phyloP scores from a whole-genome alignment of 2,329 filamentous ascomycete genomes.

The Xylaria digitata region DNA sequence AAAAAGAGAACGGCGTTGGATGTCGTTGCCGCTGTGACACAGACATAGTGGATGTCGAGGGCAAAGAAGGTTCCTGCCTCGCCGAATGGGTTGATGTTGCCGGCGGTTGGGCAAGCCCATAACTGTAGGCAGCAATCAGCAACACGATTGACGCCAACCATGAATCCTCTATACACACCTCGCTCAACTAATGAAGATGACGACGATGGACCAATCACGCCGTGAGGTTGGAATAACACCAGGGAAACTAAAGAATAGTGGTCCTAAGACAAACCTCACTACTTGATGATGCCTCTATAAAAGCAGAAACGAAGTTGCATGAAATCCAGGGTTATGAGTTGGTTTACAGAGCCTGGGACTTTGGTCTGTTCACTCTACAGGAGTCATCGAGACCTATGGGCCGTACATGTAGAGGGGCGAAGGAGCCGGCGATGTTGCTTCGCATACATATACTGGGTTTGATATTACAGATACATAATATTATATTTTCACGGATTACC shows the following conservation, averaged over 20 bases:
- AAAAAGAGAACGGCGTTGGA: slow-evolving; percentile 95
- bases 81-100: slow-evolving; percentile 98
- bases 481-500: slow-evolving; percentile 14
- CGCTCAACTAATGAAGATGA: slow-evolving; percentile 8
- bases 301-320: slow-evolving; percentile 27
- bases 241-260: not conserved
- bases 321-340: slow-evolving; percentile 39
- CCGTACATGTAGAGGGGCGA: slow-evolving; percentile 36
- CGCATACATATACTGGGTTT: slow-evolving; percentile 37
- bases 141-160: slow-evolving; percentile 24
- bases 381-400: slow-evolving; percentile 27
- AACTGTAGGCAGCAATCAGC: slow-evolving; percentile 17
- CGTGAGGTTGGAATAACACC: slow-evolving; percentile 1
- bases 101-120: slow-evolving; percentile 79
- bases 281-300: slow-evolving; percentile 19
- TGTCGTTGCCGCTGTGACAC: slow-evolving; percentile 97
- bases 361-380: slow-evolving; percentile 33
- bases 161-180: not conserved
- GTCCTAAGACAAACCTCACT: slow-evolving; percentile 7
- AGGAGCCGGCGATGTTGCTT: slow-evolving; percentile 27
- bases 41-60: slow-evolving; percentile 96
- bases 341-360: slow-evolving; percentile 35
- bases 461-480: slow-evolving; percentile 38
- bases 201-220: slow-evolving; percentile 1
- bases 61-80: slow-evolving; percentile 94